These are phyloP conservation scores for Bacidia rubella DNA, from an alignment of 495 filamentous ascomycete genomes.

Conservation along the genomic window DNA sequence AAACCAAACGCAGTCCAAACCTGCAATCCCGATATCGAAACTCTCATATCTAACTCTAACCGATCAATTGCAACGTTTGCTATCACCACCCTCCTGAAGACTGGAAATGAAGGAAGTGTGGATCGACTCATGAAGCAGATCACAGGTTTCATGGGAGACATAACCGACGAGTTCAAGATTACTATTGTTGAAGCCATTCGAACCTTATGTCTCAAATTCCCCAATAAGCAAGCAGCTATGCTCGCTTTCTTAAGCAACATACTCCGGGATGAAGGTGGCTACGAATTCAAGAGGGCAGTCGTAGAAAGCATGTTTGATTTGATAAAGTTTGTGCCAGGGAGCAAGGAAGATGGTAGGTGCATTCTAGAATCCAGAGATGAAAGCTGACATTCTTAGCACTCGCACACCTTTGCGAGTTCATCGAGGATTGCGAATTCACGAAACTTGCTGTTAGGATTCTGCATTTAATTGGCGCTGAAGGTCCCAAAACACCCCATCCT, in stretches of 20 bases:
- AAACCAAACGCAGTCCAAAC: slow-evolving; percentile 83
- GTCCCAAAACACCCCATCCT: slow-evolving; percentile 86
- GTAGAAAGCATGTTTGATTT: slow-evolving; percentile 99
- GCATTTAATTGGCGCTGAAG: slow-evolving; percentile 85
- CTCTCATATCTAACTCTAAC: slow-evolving; percentile 89
- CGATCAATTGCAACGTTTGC: slow-evolving; percentile 96
- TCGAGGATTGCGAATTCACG: slow-evolving; percentile 98
- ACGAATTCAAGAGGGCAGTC: slow-evolving; percentile 94
- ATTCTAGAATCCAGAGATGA: not conserved
- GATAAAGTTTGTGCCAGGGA: slow-evolving; percentile 97
- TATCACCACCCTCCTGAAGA: slow-evolving; percentile 95
- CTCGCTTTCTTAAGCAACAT: slow-evolving; percentile 91
- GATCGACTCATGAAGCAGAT: slow-evolving; percentile 98
- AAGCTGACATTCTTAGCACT: slow-evolving; percentile 41
- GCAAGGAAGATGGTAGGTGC: slow-evolving; percentile 71
- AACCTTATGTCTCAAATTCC: slow-evolving; percentile 93
- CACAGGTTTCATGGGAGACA: slow-evolving; percentile 92
- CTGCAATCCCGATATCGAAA: slow-evolving; percentile 95
- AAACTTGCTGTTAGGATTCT: slow-evolving; percentile 93
- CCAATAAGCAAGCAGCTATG: slow-evolving; percentile 96
- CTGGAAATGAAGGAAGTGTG: slow-evolving; percentile 91
- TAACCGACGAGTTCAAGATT: slow-evolving; percentile 98
- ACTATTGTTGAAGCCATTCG: slow-evolving; percentile 97
- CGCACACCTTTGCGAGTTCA: slow-evolving; percentile 95
- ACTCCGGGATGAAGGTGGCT: slow-evolving; percentile 89